These are phyloP conservation scores for Zygoascus tannicola DNA, from an alignment of 805 yeast species.

Conservation along the genomic window DNA sequence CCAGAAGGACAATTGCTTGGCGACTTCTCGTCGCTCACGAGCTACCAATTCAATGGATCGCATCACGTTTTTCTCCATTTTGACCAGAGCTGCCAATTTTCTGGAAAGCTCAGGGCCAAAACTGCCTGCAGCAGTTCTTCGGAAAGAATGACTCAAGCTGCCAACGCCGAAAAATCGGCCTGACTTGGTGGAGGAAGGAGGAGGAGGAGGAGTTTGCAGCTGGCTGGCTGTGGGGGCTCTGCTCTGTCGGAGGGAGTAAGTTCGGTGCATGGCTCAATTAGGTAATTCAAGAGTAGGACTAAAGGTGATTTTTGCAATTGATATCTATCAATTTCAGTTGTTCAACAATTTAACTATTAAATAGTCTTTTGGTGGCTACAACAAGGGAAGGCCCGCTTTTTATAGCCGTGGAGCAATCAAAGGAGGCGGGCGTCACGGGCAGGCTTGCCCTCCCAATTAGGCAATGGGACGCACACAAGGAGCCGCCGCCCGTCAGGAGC, in stretches of 20 bases:
- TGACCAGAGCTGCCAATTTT: constrained; percentile 82
- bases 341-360: neutral
- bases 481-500: no score
- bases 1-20: constrained; percentile 95
- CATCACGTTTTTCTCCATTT: constrained; percentile 94
- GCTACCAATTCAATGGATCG: constrained; percentile 89
- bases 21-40: constrained; percentile 89
- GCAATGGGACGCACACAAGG: neutral
- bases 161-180: constrained; percentile 86
- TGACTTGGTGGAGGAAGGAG: constrained; percentile 78
- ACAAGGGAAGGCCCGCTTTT: neutral
- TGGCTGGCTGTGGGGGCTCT: constrained; percentile 98
- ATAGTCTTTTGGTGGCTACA: neutral
- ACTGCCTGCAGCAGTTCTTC: constrained; percentile 81
- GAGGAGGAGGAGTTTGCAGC: constrained; percentile 90
- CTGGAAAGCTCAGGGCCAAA: constrained; percentile 93
- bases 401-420: neutral
- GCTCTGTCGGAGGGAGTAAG: constrained; percentile 88
- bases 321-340: neutral
- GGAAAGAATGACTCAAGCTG: constrained; percentile 33
- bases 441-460: neutral
- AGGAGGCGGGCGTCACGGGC: neutral
- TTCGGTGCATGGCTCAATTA: constrained; percentile 77
- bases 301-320: neutral
- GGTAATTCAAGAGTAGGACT: neutral